Evolutionary conservation across 2,329 filamentous ascomycete species (phyloP).

Genomic region (Xylariaceae sp.): DNA sequence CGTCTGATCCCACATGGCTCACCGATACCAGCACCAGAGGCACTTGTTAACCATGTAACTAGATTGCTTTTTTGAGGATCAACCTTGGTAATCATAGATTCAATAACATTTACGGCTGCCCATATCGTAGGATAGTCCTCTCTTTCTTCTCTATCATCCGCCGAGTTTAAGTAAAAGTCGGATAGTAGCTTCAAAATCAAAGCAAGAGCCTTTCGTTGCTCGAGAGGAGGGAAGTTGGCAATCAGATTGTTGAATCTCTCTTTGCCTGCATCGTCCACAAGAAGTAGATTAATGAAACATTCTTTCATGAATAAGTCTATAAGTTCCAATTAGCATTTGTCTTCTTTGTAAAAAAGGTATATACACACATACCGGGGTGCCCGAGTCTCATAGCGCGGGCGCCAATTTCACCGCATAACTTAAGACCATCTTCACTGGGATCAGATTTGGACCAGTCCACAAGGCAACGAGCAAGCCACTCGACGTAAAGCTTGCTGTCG

Average conservation of each 20-base stretch:
- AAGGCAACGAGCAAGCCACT: slow-evolving; percentile 69
- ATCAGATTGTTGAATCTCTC: slow-evolving; percentile 32
- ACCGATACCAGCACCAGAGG: slow-evolving; percentile 62
- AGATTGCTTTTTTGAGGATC: slow-evolving; percentile 50
- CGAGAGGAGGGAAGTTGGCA: slow-evolving; percentile 35
- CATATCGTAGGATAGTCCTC: slow-evolving; percentile 42
- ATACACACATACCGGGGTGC: slow-evolving; percentile 56
- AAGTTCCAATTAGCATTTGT: neutral
- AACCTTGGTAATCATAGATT: slow-evolving; percentile 44
- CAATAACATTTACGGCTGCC: slow-evolving; percentile 56
- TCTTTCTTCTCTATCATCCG: slow-evolving; percentile 31
- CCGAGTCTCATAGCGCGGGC: slow-evolving; percentile 65
- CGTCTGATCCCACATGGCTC: slow-evolving; percentile 63
- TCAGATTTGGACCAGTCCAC: slow-evolving; percentile 37
- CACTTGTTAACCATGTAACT: slow-evolving; percentile 60
- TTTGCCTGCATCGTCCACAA: slow-evolving; percentile 19
- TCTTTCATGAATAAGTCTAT: slow-evolving; percentile 41
- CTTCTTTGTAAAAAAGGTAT: neutral
- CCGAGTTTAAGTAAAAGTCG: slow-evolving; percentile 37
- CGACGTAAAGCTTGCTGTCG: slow-evolving; percentile 59
- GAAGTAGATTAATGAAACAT: slow-evolving; percentile 22
- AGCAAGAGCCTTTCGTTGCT: slow-evolving; percentile 42
- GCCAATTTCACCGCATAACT: slow-evolving; percentile 45
- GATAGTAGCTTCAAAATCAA: slow-evolving; percentile 43
- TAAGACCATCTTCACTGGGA: slow-evolving; percentile 35